Evolutionary conservation across 1,284 basidiomycete genomes (phyloP), one percentile per base, ranked within the genome.

Genomic region (Trichosporon asahii): DNA sequence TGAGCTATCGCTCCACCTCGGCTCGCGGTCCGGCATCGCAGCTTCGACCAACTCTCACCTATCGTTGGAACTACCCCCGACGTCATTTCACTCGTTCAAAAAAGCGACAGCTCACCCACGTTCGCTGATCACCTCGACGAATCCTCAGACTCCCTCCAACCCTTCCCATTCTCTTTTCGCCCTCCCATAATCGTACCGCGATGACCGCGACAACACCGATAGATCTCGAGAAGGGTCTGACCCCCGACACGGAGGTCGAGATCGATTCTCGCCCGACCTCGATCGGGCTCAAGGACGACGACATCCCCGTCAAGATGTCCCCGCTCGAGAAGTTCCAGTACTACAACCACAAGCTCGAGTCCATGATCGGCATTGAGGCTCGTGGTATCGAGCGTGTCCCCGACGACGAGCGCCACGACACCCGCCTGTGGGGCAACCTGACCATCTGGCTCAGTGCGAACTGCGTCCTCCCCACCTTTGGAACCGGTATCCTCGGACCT

Each of bases 361-460:
- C 65, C 14, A 73, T 70, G 46, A 57, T 80, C 53, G 79, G 79
- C 21, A 79, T 80, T 67, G 79, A 80, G 74, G 68, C 76, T 31
- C 74, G 79, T 31, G 79, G 79, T 68, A 81, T 81, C 74, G 76
- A 80, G 65, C 76, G 79, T 15, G 79, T 78, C 3, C 72, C 78
- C 33, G 76, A 78, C 60, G 66, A 68, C 14, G 73, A 73, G 33
- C 67, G 76, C n/a, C 72, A 74, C 12, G 75, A 79, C 72, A 74
- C 64, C 9, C 66, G 75, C 7, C 73, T 79, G 6, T 76, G 72
- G 40, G 75, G 73, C 35, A 76, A 76, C 74, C 68, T 73, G 21
- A 70, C 76, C 66, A 66, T 79, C 37, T 78, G 77, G 76, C 71
- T 76, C 31, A 70, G 71, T 11, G 78, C 78, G 69, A 80, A 79